These are phyloP conservation scores for Selenicereus undatus DNA, from an alignment of 148 eudicot species.

Conservation along the genomic window DNA sequence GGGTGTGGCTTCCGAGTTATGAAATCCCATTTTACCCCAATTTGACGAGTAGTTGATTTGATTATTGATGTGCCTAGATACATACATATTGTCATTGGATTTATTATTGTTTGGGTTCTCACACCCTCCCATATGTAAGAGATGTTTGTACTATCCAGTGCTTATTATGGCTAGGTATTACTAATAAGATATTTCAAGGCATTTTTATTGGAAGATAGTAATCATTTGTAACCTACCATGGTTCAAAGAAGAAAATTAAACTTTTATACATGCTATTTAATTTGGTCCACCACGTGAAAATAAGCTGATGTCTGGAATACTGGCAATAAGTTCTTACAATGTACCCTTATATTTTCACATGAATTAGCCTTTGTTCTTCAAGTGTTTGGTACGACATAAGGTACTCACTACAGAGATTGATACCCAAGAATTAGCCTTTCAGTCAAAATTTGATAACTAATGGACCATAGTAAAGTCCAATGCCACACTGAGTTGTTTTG, in stretches of 20 bases:
- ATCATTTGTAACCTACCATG: not conserved
- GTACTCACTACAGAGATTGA: too few relatives aligned
- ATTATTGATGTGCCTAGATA: not conserved
- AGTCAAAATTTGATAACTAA: too few relatives aligned
- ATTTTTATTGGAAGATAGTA: not conserved
- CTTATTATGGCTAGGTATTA: not conserved
- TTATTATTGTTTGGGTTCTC: not conserved
- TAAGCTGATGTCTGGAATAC: too few relatives aligned
- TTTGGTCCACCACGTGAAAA: too few relatives aligned
- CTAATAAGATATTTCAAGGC: not conserved
- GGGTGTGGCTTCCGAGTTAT: constrained; percentile 52
- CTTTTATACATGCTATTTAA: too few relatives aligned
- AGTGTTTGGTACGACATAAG: too few relatives aligned
- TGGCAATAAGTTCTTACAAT: too few relatives aligned
- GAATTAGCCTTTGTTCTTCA: too few relatives aligned
- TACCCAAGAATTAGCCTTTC: too few relatives aligned
- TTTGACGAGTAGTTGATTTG: constrained; percentile 31
- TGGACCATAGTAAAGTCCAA: too few relatives aligned
- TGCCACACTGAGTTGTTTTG: too few relatives aligned
- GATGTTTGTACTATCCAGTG: not conserved
- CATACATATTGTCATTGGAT: not conserved
- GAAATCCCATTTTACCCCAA: constrained; percentile 45
- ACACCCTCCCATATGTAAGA: not conserved
- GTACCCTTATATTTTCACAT: too few relatives aligned
- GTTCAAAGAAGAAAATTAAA: not conserved